A percentile compares a stretch with the other conserved stretches of the same genome.
These are phyloP conservation scores for Neospermospora avenae DNA, from an alignment of 2,329 filamentous ascomycete genomes.

Conservation along the genomic window DNA sequence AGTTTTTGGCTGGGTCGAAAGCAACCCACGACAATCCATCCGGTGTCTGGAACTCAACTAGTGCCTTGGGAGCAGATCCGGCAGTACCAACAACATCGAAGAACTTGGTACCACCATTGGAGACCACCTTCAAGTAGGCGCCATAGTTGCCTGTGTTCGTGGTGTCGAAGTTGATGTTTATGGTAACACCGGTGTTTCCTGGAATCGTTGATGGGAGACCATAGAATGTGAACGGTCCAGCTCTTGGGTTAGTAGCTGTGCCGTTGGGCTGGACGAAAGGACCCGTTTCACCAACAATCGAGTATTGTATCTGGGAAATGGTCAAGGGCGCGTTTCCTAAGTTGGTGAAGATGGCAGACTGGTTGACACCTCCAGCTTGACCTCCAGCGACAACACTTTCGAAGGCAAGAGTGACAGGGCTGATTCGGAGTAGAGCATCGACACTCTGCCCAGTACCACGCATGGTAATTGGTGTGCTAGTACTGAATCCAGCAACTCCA, in stretches of 20 bases:
- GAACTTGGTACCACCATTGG: slow-evolving; percentile 49
- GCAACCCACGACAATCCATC: slow-evolving; percentile 50
- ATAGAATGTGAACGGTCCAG: slow-evolving; percentile 48
- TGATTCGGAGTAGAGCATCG: slow-evolving; percentile 44
- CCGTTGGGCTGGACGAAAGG: slow-evolving; percentile 40
- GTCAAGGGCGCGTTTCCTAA: slow-evolving; percentile 45
- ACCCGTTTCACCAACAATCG: slow-evolving; percentile 39
- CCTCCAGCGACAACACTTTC: slow-evolving; percentile 46
- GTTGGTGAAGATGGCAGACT: slow-evolving; percentile 49
- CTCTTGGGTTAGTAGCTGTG: slow-evolving; percentile 36
- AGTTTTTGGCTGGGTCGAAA: slow-evolving; percentile 43
- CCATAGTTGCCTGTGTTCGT: slow-evolving; percentile 45
- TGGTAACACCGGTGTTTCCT: slow-evolving; percentile 39
- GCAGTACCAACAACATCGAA: slow-evolving; percentile 48
- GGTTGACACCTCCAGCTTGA: slow-evolving; percentile 37
- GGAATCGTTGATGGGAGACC: slow-evolving; percentile 45
- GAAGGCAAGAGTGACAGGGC: slow-evolving; percentile 48
- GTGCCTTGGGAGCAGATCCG: slow-evolving; percentile 46
- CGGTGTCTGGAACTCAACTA: slow-evolving; percentile 52
- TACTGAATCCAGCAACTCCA: slow-evolving; percentile 43
- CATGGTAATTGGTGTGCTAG: slow-evolving; percentile 44
- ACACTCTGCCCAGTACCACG: slow-evolving; percentile 48
- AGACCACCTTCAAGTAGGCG: slow-evolving; percentile 46
- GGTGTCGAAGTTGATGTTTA: slow-evolving; percentile 48
- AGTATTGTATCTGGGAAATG: slow-evolving; percentile 40